These are phyloP conservation scores for Penicillium vulpinum DNA, from an alignment of 2,329 filamentous ascomycete genomes.

Conservation along the genomic window DNA sequence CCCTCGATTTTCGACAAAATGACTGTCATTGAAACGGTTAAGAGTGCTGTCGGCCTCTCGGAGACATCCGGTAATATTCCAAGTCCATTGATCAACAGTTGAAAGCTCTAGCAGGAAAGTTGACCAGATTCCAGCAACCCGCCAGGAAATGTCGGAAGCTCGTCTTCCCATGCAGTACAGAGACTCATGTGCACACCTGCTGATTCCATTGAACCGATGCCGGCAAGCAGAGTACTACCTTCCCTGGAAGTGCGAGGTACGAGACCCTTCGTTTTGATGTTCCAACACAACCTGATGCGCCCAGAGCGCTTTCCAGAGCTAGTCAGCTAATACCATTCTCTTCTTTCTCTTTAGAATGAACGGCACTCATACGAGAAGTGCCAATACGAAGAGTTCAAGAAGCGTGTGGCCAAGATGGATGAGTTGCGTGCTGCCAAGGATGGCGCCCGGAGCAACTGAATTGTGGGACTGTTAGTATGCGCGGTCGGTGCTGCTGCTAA, in stretches of 20 bases:
- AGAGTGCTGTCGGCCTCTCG: conserved; percentile 50
- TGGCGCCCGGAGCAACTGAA: conserved; percentile 79
- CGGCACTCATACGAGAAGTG: conserved; percentile 98
- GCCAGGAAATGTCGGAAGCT: conserved; percentile 92
- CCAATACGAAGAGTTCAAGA: conserved; percentile 99
- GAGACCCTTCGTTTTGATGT: conserved; percentile 33
- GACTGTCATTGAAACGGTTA: conserved; percentile 51
- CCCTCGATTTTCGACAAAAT: conserved; percentile 34
- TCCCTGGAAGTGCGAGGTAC: conserved; percentile 96
- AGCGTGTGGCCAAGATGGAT: conserved; percentile 97
- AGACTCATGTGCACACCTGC: conserved; percentile 90
- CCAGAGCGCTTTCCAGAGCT: background rate
- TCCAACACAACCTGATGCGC: background rate
- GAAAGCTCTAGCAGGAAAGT: conserved; percentile 13
- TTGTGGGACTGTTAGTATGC: conserved; percentile 24
- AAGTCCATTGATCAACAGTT: conserved; percentile 25
- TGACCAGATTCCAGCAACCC: conserved; percentile 37
- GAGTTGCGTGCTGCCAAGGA: conserved; percentile 85
- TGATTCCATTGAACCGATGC: conserved; percentile 95
- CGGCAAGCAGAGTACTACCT: conserved; percentile 88
- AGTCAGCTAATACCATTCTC: conserved; percentile 4
- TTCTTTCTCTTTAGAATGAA: conserved; percentile 67
- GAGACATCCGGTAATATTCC: conserved; percentile 40
- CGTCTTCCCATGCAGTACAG: conserved; percentile 86
- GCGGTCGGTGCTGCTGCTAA: conserved; percentile 28